A percentile compares a stretch with the other conserved stretches of the same genome.
phyloP scores from a whole-genome alignment of 371 early-diverging fungal species.

The Circinella minor region DNA sequence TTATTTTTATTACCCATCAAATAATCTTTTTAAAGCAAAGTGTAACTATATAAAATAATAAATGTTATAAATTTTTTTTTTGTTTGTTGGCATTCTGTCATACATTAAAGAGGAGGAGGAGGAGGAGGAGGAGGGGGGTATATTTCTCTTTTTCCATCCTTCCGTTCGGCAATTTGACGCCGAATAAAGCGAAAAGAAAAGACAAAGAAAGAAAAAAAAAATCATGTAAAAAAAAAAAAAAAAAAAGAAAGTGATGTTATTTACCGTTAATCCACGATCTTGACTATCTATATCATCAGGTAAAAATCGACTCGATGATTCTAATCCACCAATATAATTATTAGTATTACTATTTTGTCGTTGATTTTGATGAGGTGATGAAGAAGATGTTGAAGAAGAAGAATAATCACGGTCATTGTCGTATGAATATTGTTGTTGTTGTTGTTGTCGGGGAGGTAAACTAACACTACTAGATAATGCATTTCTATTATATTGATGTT shows the following conservation, averaged over 20 bases:
- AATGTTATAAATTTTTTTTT: neutral
- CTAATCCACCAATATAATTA: constrained; percentile 19
- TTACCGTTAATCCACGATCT: constrained; percentile 23
- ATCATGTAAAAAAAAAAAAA: no score
- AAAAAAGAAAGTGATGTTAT: neutral
- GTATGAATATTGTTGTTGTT: no score
- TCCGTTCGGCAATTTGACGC: no score
- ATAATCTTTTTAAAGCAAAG: constrained; percentile 26
- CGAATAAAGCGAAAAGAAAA: constrained; percentile 4
- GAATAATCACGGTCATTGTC: no score
- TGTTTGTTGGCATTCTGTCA: neutral
- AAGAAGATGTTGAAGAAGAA: no score
- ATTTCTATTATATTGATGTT: no score
- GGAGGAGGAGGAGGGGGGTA: no score
- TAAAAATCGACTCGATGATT: constrained; percentile 29
- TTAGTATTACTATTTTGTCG: constrained; percentile 2
- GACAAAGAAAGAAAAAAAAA: neutral
- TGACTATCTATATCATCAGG: constrained; percentile 28
- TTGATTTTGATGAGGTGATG: neutral
- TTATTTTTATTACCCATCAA: constrained; percentile 19
- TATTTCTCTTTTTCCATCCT: no score
- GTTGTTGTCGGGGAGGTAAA: no score
- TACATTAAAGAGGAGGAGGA: neutral
- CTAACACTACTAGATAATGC: no score
- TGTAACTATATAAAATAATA: constrained; percentile 21